Evolutionary conservation across 768 basidiomycete genomes (phyloP).

Genomic region (Kwoniella dejecticola): DNA sequence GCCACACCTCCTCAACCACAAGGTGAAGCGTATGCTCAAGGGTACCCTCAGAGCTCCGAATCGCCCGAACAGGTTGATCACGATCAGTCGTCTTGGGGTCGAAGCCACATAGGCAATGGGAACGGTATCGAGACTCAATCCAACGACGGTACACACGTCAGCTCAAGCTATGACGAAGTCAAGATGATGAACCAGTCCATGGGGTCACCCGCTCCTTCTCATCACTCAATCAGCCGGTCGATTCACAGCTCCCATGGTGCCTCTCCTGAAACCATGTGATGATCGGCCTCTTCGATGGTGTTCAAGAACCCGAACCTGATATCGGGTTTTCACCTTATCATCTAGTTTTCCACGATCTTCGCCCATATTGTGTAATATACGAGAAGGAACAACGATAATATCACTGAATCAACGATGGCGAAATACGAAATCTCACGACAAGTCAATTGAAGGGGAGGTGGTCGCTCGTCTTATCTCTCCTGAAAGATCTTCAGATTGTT

Average conservation of each 20-base stretch:
- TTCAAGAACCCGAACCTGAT: no score
- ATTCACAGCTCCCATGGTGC: slow-evolving; percentile 24
- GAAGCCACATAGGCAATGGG: background rate
- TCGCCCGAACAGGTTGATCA: slow-evolving; percentile 10
- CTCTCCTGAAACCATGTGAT: slow-evolving; percentile 17
- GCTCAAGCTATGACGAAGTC: slow-evolving; percentile 19
- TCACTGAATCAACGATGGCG: no score
- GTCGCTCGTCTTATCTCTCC: no score
- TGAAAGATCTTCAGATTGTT: no score
- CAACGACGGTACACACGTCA: slow-evolving; percentile 22
- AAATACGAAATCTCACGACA: no score
- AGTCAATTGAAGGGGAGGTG: no score
- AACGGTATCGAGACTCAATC: slow-evolving; percentile 16
- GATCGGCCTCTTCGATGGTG: background rate
- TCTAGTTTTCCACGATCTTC: no score
- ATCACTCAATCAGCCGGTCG: slow-evolving; percentile 13
- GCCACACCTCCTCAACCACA: background rate
- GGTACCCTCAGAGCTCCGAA: slow-evolving; percentile 10
- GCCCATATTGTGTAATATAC: no score
- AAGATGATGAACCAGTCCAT: background rate
- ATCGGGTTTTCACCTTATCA: no score
- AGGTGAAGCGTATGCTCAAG: slow-evolving; percentile 10
- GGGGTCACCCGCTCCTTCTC: slow-evolving; percentile 12
- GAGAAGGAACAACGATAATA: no score
- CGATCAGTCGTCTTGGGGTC: slow-evolving; percentile 1